Evolutionary conservation across 2,329 filamentous ascomycete genomes (phyloP).

Genomic region (Aureobasidium lini): DNA sequence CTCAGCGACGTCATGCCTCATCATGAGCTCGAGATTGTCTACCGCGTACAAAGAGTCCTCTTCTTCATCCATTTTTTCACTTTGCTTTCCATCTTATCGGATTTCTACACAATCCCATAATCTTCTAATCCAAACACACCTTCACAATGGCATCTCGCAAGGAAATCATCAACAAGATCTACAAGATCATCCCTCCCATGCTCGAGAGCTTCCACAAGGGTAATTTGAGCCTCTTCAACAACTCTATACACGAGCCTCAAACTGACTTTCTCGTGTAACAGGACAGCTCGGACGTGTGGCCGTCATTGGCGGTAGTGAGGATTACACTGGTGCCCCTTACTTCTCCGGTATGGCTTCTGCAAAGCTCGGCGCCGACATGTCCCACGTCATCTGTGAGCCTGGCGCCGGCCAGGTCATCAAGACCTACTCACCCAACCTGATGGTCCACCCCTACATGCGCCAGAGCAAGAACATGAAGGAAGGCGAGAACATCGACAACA

Average conservation of each 20-base stretch:
- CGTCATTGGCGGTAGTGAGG: slow-evolving; percentile 89
- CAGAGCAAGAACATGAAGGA: slow-evolving; percentile 55
- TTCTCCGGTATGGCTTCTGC: slow-evolving; percentile 98
- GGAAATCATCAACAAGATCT: slow-evolving; percentile 70
- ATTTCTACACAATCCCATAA: background rate
- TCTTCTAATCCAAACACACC: background rate
- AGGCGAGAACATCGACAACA: slow-evolving; percentile 51
- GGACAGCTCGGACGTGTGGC: slow-evolving; percentile 87
- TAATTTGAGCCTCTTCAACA: slow-evolving; percentile 27
- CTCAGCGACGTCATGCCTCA: slow-evolving; percentile 1
- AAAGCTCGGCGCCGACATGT: slow-evolving; percentile 83
- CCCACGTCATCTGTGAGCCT: slow-evolving; percentile 92
- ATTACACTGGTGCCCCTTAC: slow-evolving; percentile 95
- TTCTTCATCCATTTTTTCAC: background rate
- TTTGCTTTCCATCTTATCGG: background rate
- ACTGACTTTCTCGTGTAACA: slow-evolving; percentile 30
- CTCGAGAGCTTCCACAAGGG: slow-evolving; percentile 95
- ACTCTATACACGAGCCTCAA: background rate
- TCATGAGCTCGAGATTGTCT: slow-evolving; percentile 5
- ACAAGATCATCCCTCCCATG: slow-evolving; percentile 90
- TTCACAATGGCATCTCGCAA: slow-evolving; percentile 52
- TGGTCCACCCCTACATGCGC: slow-evolving; percentile 95
- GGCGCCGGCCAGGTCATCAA: slow-evolving; percentile 82
- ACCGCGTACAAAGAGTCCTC: background rate
- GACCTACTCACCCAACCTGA: slow-evolving; percentile 93